Evolutionary conservation across 2,329 filamentous ascomycete genomes (phyloP).

Genomic region (Diaporthe australafricana): DNA sequence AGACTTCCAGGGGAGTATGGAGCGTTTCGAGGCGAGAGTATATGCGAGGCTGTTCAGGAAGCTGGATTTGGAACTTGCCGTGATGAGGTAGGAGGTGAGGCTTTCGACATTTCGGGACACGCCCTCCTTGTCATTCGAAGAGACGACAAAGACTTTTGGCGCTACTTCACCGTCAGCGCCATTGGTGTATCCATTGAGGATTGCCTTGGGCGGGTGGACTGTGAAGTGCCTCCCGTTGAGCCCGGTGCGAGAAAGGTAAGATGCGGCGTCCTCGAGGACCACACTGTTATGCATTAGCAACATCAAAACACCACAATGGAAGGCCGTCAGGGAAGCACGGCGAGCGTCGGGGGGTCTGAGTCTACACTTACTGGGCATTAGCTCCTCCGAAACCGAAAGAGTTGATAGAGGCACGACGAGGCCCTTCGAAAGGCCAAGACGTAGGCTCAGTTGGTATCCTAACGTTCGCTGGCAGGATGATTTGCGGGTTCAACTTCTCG

Average conservation of each 20-base stretch:
- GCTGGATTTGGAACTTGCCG: not conserved
- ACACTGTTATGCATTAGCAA: conserved; percentile 42
- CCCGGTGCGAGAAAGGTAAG: conserved; percentile 2
- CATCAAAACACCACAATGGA: not conserved
- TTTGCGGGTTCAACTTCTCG: conserved; percentile 37
- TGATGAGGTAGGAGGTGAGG: conserved; percentile 20
- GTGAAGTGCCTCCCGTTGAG: conserved; percentile 5
- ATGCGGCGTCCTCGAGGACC: conserved; percentile 7
- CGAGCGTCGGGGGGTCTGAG: not conserved
- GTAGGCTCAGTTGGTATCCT: not conserved
- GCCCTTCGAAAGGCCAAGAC: not conserved
- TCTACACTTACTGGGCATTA: not conserved
- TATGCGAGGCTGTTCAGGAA: conserved; percentile 42
- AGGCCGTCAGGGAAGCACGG: not conserved
- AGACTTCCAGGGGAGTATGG: conserved; percentile 43
- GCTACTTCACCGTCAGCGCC: not conserved
- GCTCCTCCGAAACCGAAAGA: conserved; percentile 17
- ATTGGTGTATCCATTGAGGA: not conserved
- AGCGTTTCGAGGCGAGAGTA: conserved; percentile 44
- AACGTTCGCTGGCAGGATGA: conserved; percentile 8
- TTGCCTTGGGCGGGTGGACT: not conserved
- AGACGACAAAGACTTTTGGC: conserved; percentile 1
- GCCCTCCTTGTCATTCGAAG: conserved; percentile 17
- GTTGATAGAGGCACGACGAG: not conserved
- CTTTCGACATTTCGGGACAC: not conserved